Evolutionary conservation across 2,329 filamentous ascomycete genomes (phyloP).

Genomic region (Cryphonectria naterciae): DNA sequence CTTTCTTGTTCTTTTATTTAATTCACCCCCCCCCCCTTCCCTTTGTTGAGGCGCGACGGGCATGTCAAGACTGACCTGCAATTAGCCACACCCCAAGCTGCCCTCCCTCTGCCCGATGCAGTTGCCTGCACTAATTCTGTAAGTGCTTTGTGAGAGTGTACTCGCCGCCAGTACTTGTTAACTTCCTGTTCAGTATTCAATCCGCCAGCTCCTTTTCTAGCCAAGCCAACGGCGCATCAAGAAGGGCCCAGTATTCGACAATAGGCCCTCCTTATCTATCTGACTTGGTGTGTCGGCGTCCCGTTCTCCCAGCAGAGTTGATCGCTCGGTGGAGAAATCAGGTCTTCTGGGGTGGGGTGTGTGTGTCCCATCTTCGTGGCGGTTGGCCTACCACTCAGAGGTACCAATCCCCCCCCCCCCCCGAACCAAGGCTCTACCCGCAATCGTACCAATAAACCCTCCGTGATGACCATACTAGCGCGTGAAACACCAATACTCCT

Average conservation of each 20-base stretch:
- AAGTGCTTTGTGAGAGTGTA: background rate
- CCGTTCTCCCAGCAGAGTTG: background rate
- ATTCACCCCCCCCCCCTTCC: too few relatives aligned
- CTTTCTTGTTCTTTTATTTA: background rate
- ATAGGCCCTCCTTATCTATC: background rate
- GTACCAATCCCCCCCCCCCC: too few relatives aligned
- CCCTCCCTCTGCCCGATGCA: too few relatives aligned
- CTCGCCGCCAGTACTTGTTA: background rate
- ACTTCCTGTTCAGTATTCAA: background rate
- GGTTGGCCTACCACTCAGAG: background rate
- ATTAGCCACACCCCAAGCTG: background rate
- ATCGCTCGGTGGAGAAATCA: background rate
- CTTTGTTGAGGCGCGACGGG: background rate
- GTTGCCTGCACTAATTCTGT: too few relatives aligned
- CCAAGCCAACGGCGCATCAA: background rate
- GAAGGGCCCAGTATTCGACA: background rate
- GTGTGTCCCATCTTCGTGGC: background rate
- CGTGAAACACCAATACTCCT: too few relatives aligned
- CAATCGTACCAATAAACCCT: background rate
- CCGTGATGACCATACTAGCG: background rate
- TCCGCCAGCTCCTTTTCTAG: background rate
- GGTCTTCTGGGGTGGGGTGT: background rate
- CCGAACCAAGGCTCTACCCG: background rate
- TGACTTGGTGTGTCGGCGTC: background rate
- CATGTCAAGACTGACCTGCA: background rate